Base-by-base conservation (phyloP, 371 early-diverging fungal genomes). In the Mortierella sp. region DNA sequence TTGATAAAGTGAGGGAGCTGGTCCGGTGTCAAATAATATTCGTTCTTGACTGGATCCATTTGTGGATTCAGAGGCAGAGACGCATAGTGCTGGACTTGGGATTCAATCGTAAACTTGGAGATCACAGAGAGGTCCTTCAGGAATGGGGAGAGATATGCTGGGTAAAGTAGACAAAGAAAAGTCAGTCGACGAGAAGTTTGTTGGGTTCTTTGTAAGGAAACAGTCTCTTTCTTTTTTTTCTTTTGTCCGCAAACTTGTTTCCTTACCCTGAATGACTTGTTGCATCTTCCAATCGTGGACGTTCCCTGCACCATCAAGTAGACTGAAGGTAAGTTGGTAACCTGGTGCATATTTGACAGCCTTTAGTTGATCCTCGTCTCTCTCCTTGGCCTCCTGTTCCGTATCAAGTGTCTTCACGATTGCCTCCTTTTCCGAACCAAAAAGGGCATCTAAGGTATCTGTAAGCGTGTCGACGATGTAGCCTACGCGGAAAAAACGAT, bases 1-100 rank as follows among this genome's bases (percentile, higher is more conserved):
- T 96, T 95, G 45, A 96, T 88, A 83, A 96, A 95, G 62, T 91
- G 91, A 18, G 93, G 89, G 21, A 95, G 83, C 43, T 86, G 76
- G 18, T 88, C 82, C 62, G 91, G 83, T 15, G 84, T 80, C 82
- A 87, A 81, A 68, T 82, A 89, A 55, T 86, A 77, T 70, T 53
- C 86, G 74, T 64, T 75, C 64, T 29, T 76, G 66, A 58, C 75
- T 62, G 51, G 59, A 57, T 70, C 82, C 63, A 72, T 72, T 19
- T 86, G 75, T 2, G 96, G 95, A 21, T 76, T 70, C 30, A 94
- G 71, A 2, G 92, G 87, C 28, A 95, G 81, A 0, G 90, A 75
- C 1, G 95, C 90, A 80, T 91, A 93, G 62, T 95, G 86, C 68
- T 93, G 93, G 47, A 93, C 71, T 64, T 83, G 82, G 5, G 82